These are phyloP conservation scores for Adenanthera pavonina DNA, from an alignment of 306 rosid species.

Conservation along the genomic window DNA sequence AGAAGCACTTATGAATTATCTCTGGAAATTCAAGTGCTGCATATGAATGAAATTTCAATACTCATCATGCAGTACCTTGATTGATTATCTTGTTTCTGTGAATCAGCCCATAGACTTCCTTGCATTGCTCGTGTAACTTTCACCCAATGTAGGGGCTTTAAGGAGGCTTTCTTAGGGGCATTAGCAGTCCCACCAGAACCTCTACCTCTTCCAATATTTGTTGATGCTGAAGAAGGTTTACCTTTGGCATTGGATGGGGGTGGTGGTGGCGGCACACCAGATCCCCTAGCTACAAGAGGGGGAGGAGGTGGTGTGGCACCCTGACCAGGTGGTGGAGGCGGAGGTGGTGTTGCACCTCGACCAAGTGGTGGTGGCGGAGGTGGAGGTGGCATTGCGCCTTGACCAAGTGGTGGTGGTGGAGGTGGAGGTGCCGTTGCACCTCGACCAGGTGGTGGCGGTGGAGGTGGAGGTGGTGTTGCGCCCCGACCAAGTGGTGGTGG, in stretches of 20 bases:
- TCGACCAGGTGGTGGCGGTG: constrained; percentile 37
- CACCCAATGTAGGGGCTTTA: constrained; percentile 95
- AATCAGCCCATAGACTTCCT: constrained; percentile 97
- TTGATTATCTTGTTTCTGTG: constrained; percentile 74
- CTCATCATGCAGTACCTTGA: constrained; percentile 63
- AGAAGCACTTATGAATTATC: constrained; percentile 1
- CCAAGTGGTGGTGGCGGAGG: neutral
- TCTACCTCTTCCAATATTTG: constrained; percentile 70
- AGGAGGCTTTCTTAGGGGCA: constrained; percentile 74
- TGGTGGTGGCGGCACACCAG: constrained; percentile 48
- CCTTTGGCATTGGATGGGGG: constrained; percentile 10
- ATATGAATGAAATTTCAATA: constrained; percentile 35
- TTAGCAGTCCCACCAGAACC: constrained; percentile 48
- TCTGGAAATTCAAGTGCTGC: constrained; percentile 10
- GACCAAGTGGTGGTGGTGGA: neutral
- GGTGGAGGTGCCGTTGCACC: constrained; percentile 57
- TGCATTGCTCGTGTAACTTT: constrained; percentile 88
- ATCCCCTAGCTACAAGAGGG: constrained; percentile 35
- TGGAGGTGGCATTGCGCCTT: neutral
- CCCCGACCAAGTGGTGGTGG: neutral
- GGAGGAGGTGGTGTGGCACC: constrained; percentile 36
- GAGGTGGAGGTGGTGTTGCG: neutral
- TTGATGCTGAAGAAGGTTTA: constrained; percentile 52
- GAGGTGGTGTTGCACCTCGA: neutral
- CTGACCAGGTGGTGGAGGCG: neutral